Conservation (phyloP, 1,139 yeast species). For the Lodderomyces orthopsilosis region DNA sequence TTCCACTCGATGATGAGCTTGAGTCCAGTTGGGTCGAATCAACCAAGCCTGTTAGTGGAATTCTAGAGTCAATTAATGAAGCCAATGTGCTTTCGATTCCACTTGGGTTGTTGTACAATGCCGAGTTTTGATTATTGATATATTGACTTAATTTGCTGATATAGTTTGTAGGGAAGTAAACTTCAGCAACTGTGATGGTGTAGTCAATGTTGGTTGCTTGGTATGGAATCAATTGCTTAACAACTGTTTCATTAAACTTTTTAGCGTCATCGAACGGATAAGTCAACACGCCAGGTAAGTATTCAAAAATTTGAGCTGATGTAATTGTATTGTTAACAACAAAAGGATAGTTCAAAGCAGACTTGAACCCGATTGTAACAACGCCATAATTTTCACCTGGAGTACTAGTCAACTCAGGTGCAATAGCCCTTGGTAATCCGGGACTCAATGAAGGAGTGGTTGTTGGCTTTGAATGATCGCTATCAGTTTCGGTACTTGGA, state of each 20-base stretch:
- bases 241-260: conserved; percentile 40
- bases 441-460: conserved; percentile 40
- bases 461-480: conserved; percentile 29
- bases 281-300: conserved; percentile 55
- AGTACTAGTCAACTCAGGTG: conserved; percentile 44
- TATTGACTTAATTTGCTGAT: conserved; percentile 43
- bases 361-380: conserved; percentile 69
- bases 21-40: conserved; percentile 13
- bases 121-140: conserved; percentile 44
- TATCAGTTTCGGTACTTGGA: conserved; percentile 19
- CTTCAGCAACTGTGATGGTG: conserved; percentile 74
- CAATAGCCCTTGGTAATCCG: conserved; percentile 67
- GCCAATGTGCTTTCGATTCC: conserved; percentile 50
- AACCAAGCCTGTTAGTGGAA: conserved; percentile 57
- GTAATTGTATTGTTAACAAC: conserved; percentile 64
- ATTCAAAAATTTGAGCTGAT: conserved; percentile 74
- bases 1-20: conserved; percentile 7
- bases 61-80: conserved; percentile 56
- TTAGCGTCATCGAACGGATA: conserved; percentile 47
- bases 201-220: conserved; percentile 50
- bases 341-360: conserved; percentile 67
- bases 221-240: conserved; percentile 64
- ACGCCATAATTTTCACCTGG: conserved; percentile 53
- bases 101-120: conserved; percentile 49
- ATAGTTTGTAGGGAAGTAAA: conserved; percentile 59